A percentile compares a stretch with the other conserved stretches of the same genome.
Conservation (phyloP, 176 grass and related monocot species). For the Aegilops speltoides region DNA sequence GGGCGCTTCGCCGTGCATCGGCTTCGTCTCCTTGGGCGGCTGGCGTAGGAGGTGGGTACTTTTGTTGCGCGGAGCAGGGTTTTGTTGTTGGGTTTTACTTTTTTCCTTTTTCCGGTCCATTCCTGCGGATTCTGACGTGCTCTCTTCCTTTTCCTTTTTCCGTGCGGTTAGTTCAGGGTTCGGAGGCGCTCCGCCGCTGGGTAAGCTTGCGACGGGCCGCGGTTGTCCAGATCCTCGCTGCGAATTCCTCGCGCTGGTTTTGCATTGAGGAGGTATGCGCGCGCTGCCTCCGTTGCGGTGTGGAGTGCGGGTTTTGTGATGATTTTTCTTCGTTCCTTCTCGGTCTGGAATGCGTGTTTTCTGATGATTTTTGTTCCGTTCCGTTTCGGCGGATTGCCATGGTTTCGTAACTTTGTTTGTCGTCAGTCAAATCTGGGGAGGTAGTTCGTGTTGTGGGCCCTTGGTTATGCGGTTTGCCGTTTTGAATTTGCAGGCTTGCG, state of each 20-base stretch:
- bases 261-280: not conserved
- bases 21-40: conserved; percentile 5
- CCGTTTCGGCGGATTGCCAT: not conserved
- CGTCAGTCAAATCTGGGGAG: not conserved
- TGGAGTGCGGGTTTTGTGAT: not conserved
- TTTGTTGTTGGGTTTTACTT: not conserved
- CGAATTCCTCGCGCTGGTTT: not conserved
- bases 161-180: not conserved
- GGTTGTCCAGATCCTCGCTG: not conserved
- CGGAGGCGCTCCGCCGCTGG: not conserved
- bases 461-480: not conserved
- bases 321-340: not conserved
- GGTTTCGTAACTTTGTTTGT: not conserved
- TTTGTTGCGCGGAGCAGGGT: not conserved
- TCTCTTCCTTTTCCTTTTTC: not conserved
- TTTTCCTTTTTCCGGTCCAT: not conserved
- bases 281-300: not conserved
- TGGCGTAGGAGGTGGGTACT: not conserved
- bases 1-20: not conserved
- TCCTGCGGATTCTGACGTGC: conserved; percentile 3
- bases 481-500: not conserved
- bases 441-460: not conserved
- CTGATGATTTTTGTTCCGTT: not conserved
- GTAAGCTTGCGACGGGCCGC: not conserved
- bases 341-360: not conserved